Evolutionary conservation across 2,329 filamentous ascomycete species (phyloP).

Genomic region (Trichoderma sp.): DNA sequence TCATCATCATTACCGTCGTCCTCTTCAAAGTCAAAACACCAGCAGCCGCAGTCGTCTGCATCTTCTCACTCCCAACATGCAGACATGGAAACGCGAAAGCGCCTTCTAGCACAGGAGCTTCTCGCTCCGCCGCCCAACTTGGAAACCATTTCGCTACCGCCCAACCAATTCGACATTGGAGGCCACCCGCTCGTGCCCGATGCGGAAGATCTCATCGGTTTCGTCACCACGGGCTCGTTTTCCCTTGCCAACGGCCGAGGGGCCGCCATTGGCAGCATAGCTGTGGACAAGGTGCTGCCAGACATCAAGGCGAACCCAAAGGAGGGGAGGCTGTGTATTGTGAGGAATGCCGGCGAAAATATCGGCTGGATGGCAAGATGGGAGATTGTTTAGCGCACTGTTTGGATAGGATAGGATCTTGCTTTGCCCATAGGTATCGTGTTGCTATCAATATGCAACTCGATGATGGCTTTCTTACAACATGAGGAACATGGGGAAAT

Average conservation of each 20-base stretch:
- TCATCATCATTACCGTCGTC: background rate
- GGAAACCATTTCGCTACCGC: conserved; percentile 32
- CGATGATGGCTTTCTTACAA: background rate
- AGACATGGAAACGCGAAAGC: conserved; percentile 47
- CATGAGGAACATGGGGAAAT: background rate
- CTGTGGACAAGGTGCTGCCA: conserved; percentile 59
- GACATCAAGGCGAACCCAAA: conserved; percentile 39
- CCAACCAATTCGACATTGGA: conserved; percentile 47
- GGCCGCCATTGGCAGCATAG: conserved; percentile 73
- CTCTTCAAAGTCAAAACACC: background rate
- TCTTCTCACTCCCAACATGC: background rate
- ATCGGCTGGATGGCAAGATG: conserved; percentile 79
- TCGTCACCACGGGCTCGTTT: conserved; percentile 85
- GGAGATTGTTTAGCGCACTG: conserved; percentile 60
- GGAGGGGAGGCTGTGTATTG: conserved; percentile 70
- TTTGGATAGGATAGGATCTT: too few species aligned
- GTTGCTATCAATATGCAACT: background rate
- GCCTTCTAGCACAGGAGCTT: conserved; percentile 54
- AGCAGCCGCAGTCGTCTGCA: background rate
- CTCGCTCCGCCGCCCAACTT: conserved; percentile 44
- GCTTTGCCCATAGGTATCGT: background rate
- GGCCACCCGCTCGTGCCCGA: conserved; percentile 71
- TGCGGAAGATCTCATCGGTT: conserved; percentile 80
- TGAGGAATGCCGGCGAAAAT: conserved; percentile 78
- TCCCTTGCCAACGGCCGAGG: conserved; percentile 77